Conservation (phyloP, 805 yeast genomes). For the Saccharomycopsis schoenii region DNA sequence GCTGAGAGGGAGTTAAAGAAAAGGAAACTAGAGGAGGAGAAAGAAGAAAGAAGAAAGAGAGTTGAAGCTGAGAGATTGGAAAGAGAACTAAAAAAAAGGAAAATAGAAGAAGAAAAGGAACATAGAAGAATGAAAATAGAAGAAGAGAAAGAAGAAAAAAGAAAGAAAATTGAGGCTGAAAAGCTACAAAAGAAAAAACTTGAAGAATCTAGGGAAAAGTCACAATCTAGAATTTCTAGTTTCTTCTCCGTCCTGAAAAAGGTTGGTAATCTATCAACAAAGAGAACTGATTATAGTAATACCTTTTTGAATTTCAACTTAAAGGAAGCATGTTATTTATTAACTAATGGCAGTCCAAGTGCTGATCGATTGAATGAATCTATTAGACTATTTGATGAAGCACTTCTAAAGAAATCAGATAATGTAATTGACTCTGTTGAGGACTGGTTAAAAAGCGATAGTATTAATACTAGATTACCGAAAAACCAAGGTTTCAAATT, state of each 20-base stretch:
- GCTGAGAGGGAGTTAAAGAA: slow-evolving; percentile 11
- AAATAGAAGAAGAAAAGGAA: not conserved
- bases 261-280: not conserved
- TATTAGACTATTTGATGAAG: slow-evolving; percentile 1
- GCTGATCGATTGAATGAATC: not conserved
- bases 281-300: slow-evolving; percentile 9
- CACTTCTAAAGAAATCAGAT: not conserved
- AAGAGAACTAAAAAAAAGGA: not conserved
- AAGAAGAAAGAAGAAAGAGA: not conserved
- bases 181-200: slow-evolving; percentile 1
- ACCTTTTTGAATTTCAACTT: slow-evolving; percentile 12
- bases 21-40: slow-evolving; percentile 7
- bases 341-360: not conserved
- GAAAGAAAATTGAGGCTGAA: not conserved
- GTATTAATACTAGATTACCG: not conserved
- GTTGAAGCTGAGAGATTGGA: not conserved
- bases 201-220: slow-evolving; percentile 3
- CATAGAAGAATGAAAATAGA: not conserved
- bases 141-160: not conserved
- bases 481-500: slow-evolving; percentile 1
- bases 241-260: slow-evolving; percentile 13
- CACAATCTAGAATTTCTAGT: slow-evolving; percentile 11
- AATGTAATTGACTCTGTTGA: not conserved
- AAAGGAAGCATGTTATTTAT: not conserved
- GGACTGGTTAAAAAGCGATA: not conserved